Base-by-base conservation (phyloP, 75 land plant species). In the Larix kaempferi region DNA sequence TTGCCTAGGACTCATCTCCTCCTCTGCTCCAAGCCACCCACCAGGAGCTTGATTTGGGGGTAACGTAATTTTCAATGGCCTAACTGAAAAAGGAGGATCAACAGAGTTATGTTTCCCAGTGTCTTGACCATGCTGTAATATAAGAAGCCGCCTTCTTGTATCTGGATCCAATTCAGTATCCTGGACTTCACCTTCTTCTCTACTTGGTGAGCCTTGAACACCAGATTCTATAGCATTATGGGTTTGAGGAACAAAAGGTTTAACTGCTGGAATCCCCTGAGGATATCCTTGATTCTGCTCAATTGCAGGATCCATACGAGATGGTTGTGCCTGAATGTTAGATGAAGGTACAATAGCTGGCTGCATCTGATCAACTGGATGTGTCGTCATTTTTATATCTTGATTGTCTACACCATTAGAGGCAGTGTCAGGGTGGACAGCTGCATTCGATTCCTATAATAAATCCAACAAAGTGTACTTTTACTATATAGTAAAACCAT, bases 171-270 rank as follows among this genome's bases (percentile, higher is more conserved):
- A 37, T 55, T 84, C 89, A 56, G 87, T 77, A 49, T 87, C 89
- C 21, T 84, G 89, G 1, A 84, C 89, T 74, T 87, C 89, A 74
- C 89, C 87, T 74, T 85, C 89, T 74, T 84, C 87, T 75, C 87
- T 57, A 41, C 66, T 67, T 37, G 85, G 85, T 16, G 87, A 85
- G 27, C 78, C 49, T 59, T 79, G 81, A 59, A 74, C 56, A 79
- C 59, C 56, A 33, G 81, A 60, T 61, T 79, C 81, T 59, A 49
- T 58, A 14, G 19, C 27, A 59, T 57, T 79, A 7, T 49, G 54
- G 21, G 33, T 61, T 41, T 59, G 81, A 25, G 59, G n/a, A 39
- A 22, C 19, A 41, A 74, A 23, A 15, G 56, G 10, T 58, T 59
- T 79, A 37, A 74, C 26, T 22, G 52, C 56, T 44, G 64, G 41